Evolutionary conservation across 495 filamentous ascomycete genomes (phyloP), one percentile per base, ranked within the genome.

Genomic region (Podospora pseudoanserina): DNA sequence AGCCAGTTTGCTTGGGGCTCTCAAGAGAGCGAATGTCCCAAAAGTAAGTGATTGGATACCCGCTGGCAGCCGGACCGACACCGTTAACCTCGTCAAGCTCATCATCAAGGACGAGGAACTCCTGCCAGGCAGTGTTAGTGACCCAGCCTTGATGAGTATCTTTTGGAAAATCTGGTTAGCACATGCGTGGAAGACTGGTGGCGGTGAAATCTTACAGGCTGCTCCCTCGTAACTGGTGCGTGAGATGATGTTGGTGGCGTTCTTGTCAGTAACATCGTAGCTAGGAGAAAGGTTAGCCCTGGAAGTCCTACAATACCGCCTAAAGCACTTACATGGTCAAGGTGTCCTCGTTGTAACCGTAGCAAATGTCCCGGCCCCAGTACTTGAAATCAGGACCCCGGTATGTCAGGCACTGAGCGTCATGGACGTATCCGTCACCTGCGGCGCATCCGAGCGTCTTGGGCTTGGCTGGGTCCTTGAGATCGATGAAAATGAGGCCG

Each of bases 391-490:
- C 84, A 0, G 86, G 86, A 0, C 86, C 86, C 2, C 79, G 75
- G 72, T 87, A 88, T 18, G 83, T 71, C 3, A 88, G 64, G 67
- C 85, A 87, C 68, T 87, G 85, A 0, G 85, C 85, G 60, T 87
- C 85, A 55, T 87, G 85, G 13, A 86, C 85, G 63, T 87, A 87
- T 5, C 85, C 85, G 64, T 86, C 85, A 15, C 73, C 71, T 0
- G 76, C 72, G 0, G 78, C 79, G 39, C 85, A 85, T 0, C 85
- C 85, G 1, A 81, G 74, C 1, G 71, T 78, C 11, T 75, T 80
- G 1, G 85, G 85, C 20, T 83, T 86, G 20, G 79, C 74, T 1
- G 81, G 80, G 60, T 83, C 76, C 4, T 73, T 75, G 55, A 85
- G 64, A 66, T 86, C 83, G 67, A 87, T 79, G 63, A 86, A 84